phyloP scores from a whole-genome alignment of 2,329 filamentous ascomycete species.

The Calonectria ilicicola region DNA sequence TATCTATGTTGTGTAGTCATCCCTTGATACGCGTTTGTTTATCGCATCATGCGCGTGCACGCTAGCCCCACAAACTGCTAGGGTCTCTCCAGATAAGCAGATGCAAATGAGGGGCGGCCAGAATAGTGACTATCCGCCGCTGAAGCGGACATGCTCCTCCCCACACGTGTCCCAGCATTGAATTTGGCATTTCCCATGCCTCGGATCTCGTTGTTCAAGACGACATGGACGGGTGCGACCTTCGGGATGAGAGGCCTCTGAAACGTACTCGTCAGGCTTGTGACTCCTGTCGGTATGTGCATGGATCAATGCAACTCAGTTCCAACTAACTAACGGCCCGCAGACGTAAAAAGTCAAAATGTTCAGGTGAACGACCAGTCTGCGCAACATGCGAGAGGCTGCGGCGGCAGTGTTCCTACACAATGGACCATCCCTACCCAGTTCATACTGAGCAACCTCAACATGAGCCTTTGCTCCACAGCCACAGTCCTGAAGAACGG shows the following conservation, averaged over 20 bases:
- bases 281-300: conserved; percentile 7
- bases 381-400: conserved; percentile 5
- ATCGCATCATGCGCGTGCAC: not conserved
- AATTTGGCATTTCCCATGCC: not conserved
- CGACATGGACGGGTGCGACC: not conserved
- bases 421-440: not conserved
- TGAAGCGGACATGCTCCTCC: not conserved
- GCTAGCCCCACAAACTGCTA: not conserved
- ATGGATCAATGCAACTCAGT: not conserved
- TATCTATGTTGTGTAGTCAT: too few species aligned
- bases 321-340: not conserved
- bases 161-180: not conserved
- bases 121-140: not conserved
- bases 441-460: not conserved
- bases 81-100: conserved; percentile 1
- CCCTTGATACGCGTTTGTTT: not conserved
- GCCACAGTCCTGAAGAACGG: not conserved
- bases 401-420: not conserved
- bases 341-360: conserved; percentile 13
- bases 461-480: not conserved
- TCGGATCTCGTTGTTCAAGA: not conserved
- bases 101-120: not conserved
- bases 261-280: conserved; percentile 14
- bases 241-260: not conserved
- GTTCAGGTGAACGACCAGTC: conserved; percentile 1